Conservation (phyloP, 495 filamentous ascomycete genomes). For the Thermothielavioides terrestris region DNA sequence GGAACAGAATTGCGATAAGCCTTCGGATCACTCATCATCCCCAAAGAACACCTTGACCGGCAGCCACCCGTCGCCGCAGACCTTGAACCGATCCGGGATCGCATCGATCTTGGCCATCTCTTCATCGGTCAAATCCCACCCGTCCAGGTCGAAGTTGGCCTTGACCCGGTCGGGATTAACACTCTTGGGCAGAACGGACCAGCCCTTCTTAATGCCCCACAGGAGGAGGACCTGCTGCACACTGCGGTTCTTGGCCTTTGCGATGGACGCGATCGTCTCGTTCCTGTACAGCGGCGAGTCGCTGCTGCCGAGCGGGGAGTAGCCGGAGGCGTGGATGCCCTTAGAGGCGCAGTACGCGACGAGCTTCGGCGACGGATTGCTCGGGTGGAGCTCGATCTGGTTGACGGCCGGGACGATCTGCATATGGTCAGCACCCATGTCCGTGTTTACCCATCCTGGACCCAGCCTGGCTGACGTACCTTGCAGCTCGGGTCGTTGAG, state of each 20-base stretch:
- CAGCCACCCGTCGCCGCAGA: conserved; percentile 61
- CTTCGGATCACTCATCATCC: conserved; percentile 55
- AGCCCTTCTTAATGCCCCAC: conserved; percentile 64
- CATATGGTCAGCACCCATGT: conserved; percentile 27
- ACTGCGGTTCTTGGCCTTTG: conserved; percentile 58
- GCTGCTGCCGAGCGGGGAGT: conserved; percentile 56
- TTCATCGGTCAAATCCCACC: conserved; percentile 55
- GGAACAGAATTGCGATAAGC: not conserved
- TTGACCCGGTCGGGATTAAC: conserved; percentile 55
- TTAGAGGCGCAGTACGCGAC: conserved; percentile 61
- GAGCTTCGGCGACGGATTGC: conserved; percentile 70
- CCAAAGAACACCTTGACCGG: conserved; percentile 81
- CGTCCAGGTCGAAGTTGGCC: conserved; percentile 53
- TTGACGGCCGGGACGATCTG: conserved; percentile 75
- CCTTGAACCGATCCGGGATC: conserved; percentile 64
- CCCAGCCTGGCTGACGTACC: conserved; percentile 16
- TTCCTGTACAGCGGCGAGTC: conserved; percentile 53
- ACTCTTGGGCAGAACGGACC: conserved; percentile 66
- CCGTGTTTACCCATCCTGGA: no score
- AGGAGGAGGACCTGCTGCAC: conserved; percentile 57
- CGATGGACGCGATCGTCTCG: conserved; percentile 49
- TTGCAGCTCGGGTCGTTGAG: conserved; percentile 49
- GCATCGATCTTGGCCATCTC: conserved; percentile 55
- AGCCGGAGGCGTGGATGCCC: conserved; percentile 60
- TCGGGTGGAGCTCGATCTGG: conserved; percentile 87